phyloP scores from a whole-genome alignment of 441 rosid species.

The Breynia disticha region DNA sequence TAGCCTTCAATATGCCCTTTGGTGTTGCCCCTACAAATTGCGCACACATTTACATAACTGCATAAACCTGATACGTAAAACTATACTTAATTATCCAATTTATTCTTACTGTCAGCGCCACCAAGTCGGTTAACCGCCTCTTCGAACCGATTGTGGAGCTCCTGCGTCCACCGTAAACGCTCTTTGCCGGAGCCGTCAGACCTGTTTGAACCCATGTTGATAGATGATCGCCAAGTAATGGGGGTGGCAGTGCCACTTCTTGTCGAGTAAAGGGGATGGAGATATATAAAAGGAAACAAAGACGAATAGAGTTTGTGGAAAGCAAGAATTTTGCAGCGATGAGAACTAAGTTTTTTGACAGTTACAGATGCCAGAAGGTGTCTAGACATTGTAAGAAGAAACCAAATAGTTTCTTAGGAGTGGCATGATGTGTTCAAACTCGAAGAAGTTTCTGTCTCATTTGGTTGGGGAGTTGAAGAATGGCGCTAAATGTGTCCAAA shows the following conservation, averaged over 20 bases:
- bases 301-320: slow-evolving; percentile 9
- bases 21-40: slow-evolving; percentile 47
- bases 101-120: slow-evolving; percentile 44
- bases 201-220: slow-evolving; percentile 30
- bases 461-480: slow-evolving; percentile 3
- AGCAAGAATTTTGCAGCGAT: slow-evolving; percentile 13
- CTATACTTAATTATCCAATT: background rate
- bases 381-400: slow-evolving; percentile 16
- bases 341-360: slow-evolving; percentile 20
- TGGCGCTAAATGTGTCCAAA: slow-evolving; percentile 9
- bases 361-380: slow-evolving; percentile 17
- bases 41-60: background rate
- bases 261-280: too few relatives aligned
- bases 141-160: slow-evolving; percentile 47
- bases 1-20: slow-evolving; percentile 49
- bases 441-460: background rate
- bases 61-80: background rate
- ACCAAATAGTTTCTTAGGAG: slow-evolving; percentile 10
- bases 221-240: background rate
- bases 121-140: slow-evolving; percentile 54
- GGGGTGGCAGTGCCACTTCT: too few relatives aligned
- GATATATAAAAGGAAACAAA: background rate
- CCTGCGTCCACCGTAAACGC: slow-evolving; percentile 51
- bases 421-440: slow-evolving; percentile 11
- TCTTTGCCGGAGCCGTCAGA: slow-evolving; percentile 37